Evolutionary conservation across 192 early-diverging fungal genomes (phyloP), one percentile per base, ranked within the genome.

Genomic region (Coemansia sp.): DNA sequence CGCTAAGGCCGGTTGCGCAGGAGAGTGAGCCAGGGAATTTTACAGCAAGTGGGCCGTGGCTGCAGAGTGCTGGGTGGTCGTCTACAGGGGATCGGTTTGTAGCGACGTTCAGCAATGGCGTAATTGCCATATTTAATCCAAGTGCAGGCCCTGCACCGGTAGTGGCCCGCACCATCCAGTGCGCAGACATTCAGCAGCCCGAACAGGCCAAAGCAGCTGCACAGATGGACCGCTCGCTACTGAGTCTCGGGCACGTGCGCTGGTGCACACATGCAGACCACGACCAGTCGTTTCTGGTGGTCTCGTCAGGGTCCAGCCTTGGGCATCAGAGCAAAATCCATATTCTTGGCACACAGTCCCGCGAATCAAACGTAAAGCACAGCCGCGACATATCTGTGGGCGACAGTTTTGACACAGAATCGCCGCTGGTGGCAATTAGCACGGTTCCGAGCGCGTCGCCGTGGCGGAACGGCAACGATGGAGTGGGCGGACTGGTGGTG

Each of bases 21-120:
- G 41, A 15, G 15, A 3, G 2, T 43, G 37, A 38, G 5, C 9
- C 37, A 9, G 41, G 12, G 15, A 2, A 3, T 1, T 10, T 52
- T 11, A 25, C 53, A 6, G 29, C 0, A 10, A 23, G n/a, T 21
- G 74, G 19, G 4, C 58, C 63, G 5, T 48, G 35, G 50, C 25
- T 80, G 51, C 27, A 58, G 14, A 23, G 63, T 45, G 72, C 77
- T n/a, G 54, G 62, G 9, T 81, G 79, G 79, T 75, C 79, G 56
- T 73, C 76, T 4, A 29, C 51, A 3, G 76, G 76, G 3, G 63
- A 67, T 7, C 51, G 45, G 27, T 23, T 80, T 32, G 77, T 50
- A n/a, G 41, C 69, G 0, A 19, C 64, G 12, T 80, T 69, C 23
- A 56, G 58, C 32, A 75, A 67, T 55, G 72, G 77, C 55, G 69